These are phyloP conservation scores for Breviolum minutum DNA, from an alignment of 73 alveolate species.

Conservation along the genomic window DNA sequence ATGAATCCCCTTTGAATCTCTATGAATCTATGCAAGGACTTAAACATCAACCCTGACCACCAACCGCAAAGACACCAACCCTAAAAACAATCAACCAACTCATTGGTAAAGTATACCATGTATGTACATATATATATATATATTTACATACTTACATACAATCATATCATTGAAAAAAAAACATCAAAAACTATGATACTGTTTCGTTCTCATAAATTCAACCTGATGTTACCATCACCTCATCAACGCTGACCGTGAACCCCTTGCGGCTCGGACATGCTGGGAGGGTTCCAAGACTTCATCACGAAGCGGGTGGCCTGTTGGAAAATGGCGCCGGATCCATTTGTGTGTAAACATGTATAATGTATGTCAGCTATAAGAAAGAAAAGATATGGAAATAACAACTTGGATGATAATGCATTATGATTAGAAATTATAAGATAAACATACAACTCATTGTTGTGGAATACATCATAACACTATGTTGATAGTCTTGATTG, in stretches of 20 bases:
- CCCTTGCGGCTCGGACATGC: neutral
- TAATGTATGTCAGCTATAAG: no score
- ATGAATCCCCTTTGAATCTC: no score
- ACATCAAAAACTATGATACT: neutral
- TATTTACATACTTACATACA: neutral
- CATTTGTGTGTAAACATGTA: no score
- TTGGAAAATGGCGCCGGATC: neutral
- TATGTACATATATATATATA: neutral
- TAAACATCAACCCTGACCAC: no score
- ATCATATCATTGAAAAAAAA: neutral
- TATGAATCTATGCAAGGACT: no score
- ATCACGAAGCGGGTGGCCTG: slow-evolving; percentile 61
- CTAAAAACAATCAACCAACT: no score
- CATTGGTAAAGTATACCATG: neutral
- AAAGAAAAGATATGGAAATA: neutral
- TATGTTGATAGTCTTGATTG: no score
- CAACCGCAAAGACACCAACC: no score
- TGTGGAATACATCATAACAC: neutral
- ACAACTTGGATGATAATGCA: no score
- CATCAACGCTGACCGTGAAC: neutral
- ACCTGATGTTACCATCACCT: neutral
- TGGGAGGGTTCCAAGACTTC: slow-evolving; percentile 59
- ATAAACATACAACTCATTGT: neutral
- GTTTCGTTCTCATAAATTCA: no score
- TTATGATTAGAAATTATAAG: no score